Evolutionary conservation across 257 asterid genomes (phyloP), one percentile per base, ranked within the genome.

Genomic region (Fraxinus quadrangulata): DNA sequence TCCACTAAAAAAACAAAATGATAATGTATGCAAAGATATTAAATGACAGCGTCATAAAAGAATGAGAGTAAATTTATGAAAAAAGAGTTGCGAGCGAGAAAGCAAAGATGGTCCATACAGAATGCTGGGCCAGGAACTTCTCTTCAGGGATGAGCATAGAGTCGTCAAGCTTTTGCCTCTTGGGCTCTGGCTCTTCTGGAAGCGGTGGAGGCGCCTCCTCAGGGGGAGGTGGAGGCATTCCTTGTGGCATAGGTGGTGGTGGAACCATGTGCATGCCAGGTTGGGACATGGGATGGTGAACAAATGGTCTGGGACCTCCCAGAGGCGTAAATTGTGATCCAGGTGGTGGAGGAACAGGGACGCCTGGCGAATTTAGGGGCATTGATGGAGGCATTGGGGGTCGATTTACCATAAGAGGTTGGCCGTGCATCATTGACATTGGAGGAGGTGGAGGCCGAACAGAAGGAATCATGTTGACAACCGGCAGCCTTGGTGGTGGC

Each of bases 191-290:
- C 79, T 92, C 99, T 28, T 92, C 98, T 6, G 99, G 99, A 66
- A 91, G 90, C 2, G 97, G 97, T 6, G 96, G 97, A n/a, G 97
- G 99, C 67, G 97, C 97, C 83, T 92, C 99, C 80, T 92, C 96
- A 11, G 96, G 97, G 19, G 96, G 97, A 63, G 98, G 98, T 3
- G 96, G 98, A 16, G 91, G 93, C 89, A 93, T 85, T 72, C 93
- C 92, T 54, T 85, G 92, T 70, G 84, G 90, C 96, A 94, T 90
- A 61, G 97, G 97, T 33, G 97, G 97, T 12, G 88, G 92, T 70
- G 89, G 94, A 75, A 73, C 92, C 91, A 88, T 86, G 68, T 81
- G 82, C 96, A 94, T 83, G 77, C 96, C 94, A 40, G 87, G 87
- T 80, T 92, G 98, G 47, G 97, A 80, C 86, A 94, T 85, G 34